phyloP scores from a whole-genome alignment of 2,329 filamentous ascomycete species.

The Cladosporium austrohemisphaericum region DNA sequence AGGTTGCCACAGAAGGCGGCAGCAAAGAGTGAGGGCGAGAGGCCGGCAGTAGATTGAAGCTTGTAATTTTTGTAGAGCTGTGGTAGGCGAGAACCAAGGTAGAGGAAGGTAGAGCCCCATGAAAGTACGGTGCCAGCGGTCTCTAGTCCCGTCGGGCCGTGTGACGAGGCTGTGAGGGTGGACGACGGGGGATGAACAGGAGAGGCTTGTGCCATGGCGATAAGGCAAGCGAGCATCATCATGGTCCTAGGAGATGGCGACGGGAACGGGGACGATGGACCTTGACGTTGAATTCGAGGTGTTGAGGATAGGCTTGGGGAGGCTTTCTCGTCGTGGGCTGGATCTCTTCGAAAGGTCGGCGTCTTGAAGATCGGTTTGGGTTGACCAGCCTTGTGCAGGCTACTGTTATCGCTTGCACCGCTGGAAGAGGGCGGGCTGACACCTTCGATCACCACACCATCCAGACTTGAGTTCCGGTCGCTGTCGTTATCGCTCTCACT shows the following conservation, averaged over 20 bases:
- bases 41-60: conserved; percentile 60
- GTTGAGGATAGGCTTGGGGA: conserved; percentile 22
- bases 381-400: not conserved
- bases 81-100: conserved; percentile 58
- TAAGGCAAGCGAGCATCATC: conserved; percentile 44
- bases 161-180: conserved; percentile 20
- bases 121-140: conserved; percentile 51
- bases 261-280: conserved; percentile 37
- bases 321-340: conserved; percentile 24
- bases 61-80: conserved; percentile 64
- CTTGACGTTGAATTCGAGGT: conserved; percentile 27
- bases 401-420: conserved; percentile 18
- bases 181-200: conserved; percentile 21
- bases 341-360: conserved; percentile 28
- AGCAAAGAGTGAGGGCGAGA: conserved; percentile 60
- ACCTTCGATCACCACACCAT: conserved; percentile 33
- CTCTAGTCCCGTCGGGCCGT: conserved; percentile 34
- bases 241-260: conserved; percentile 46
- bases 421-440: conserved; percentile 20
- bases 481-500: conserved; percentile 18
- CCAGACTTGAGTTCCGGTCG: conserved; percentile 20
- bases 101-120: conserved; percentile 55
- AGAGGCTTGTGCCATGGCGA: conserved; percentile 42
- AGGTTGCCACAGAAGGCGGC: conserved; percentile 66
- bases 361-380: conserved; percentile 31